Evolutionary conservation across 2,329 filamentous ascomycete species (phyloP).

Genomic region (Thermomyces lanuginosus): DNA sequence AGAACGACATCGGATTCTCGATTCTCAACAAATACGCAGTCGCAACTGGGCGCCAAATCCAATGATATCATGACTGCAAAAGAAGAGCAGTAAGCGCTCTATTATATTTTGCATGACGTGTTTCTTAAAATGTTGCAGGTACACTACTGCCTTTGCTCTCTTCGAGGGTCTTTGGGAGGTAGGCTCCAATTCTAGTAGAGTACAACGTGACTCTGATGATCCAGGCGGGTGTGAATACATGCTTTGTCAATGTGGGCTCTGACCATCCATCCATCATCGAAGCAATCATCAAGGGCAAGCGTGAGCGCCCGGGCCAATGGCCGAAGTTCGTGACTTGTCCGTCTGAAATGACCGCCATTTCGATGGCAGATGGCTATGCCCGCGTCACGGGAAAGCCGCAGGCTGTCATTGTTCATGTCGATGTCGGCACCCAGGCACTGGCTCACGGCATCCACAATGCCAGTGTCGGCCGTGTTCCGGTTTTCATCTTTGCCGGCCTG

Average conservation of each 20-base stretch:
- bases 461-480: conserved; percentile 49
- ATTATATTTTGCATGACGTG: too few relatives aligned
- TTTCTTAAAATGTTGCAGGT: too few relatives aligned
- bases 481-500: conserved; percentile 57
- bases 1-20: too few relatives aligned
- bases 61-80: too few relatives aligned
- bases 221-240: conserved; percentile 23
- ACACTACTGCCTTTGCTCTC: too few relatives aligned
- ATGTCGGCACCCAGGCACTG: conserved; percentile 61
- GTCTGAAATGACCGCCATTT: conserved; percentile 67
- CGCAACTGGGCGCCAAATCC: too few relatives aligned
- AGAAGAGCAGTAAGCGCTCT: too few relatives aligned
- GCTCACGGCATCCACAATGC: conserved; percentile 59
- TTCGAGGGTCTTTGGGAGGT: too few relatives aligned
- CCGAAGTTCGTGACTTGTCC: conserved; percentile 60
- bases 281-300: conserved; percentile 57
- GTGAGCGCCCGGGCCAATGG: conserved; percentile 44
- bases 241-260: conserved; percentile 17
- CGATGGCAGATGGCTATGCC: conserved; percentile 64
- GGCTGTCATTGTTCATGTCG: conserved; percentile 53
- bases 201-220: too few relatives aligned
- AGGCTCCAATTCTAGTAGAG: too few relatives aligned
- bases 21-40: too few relatives aligned
- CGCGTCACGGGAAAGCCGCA: conserved; percentile 52
- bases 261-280: conserved; percentile 56